Evolutionary conservation across 2,329 filamentous ascomycete genomes (phyloP), one percentile per base, ranked within the genome.

Genomic region (Epichloe typhina): DNA sequence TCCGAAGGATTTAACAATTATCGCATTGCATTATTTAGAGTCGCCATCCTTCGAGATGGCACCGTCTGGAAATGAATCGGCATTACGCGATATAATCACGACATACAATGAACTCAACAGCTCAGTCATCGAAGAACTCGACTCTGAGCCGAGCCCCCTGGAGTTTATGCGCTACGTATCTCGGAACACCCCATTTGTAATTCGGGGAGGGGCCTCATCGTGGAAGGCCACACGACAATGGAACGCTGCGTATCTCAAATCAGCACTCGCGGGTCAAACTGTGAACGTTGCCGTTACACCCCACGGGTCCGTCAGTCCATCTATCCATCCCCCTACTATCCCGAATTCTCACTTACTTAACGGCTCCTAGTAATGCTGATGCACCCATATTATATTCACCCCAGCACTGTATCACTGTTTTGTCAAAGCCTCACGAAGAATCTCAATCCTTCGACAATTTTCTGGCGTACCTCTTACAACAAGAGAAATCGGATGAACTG

Each of bases 281-380:
- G 83, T 93, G 47, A 87, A 86, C 57, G 85, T 91, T 51, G 86
- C 86, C 21, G 75, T 88, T 36, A 93, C 87, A n/a, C 85, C 86
- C 1, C 64, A 21, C 43, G 86, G 86, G 77, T 83, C 57, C 44
- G 52, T 52, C 39, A 23, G 2, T 17, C 35, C 31, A 13, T 43
- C 21, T 40, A 15, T 35, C 41, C 13, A 26, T 19, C 13, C 31
- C 36, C 15, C 21, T 26, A 15, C 17, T 26, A 36, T 19, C 19
- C 33, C 45, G 33, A 35, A 40, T 43, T 39, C 33, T 53, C 23
- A 17, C n/a, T 43, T 9, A 17, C 26, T 19, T 40, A 17, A 31
- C 31, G 6, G 21, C 19, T 47, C 37, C 35, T 13, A 70, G 68
- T 6, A 70, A 70, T 49, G 68, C 68, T 12, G 68, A 66, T 53